Evolutionary conservation across 176 grass and related monocot genomes (phyloP).

Genomic region (Triticum urartu): DNA sequence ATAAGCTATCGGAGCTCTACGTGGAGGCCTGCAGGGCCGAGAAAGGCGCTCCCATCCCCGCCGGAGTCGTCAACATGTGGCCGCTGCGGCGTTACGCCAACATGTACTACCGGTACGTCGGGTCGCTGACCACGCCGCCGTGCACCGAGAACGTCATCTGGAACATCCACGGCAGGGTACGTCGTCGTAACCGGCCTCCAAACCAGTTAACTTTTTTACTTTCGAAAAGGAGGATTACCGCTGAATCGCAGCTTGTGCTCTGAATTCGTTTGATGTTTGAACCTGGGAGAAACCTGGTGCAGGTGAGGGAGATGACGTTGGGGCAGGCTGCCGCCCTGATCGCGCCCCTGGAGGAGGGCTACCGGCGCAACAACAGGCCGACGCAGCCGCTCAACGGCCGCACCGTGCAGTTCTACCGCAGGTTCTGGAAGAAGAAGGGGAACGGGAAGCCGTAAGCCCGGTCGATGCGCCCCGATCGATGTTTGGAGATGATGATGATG

Average conservation of each 20-base stretch:
- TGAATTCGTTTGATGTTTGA: neutral
- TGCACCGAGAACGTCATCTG: slow-evolving; percentile 91
- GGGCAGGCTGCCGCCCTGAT: slow-evolving; percentile 56
- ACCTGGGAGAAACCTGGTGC: neutral
- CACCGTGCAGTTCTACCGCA: slow-evolving; percentile 56
- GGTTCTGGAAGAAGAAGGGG: slow-evolving; percentile 19
- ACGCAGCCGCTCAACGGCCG: slow-evolving; percentile 58
- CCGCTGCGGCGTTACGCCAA: slow-evolving; percentile 37
- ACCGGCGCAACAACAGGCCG: slow-evolving; percentile 64
- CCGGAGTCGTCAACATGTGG: slow-evolving; percentile 41
- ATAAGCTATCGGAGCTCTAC: slow-evolving; percentile 57
- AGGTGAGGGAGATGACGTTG: slow-evolving; percentile 65
- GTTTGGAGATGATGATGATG: neutral
- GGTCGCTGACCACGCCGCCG: slow-evolving; percentile 83
- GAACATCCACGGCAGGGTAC: slow-evolving; percentile 68
- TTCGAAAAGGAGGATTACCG: neutral
- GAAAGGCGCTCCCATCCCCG: slow-evolving; percentile 29
- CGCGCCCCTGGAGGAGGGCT: slow-evolving; percentile 49
- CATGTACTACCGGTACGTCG: slow-evolving; percentile 71
- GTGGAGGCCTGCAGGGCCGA: slow-evolving; percentile 41
- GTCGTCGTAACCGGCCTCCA: neutral
- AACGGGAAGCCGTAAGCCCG: slow-evolving; percentile 10
- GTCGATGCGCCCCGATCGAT: neutral
- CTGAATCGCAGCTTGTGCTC: neutral
- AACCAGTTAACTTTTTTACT: too few species aligned